Evolutionary conservation across 257 asterid species (phyloP), one percentile per base, ranked within the genome.

Genomic region (Nyctanthes arbortristis): DNA sequence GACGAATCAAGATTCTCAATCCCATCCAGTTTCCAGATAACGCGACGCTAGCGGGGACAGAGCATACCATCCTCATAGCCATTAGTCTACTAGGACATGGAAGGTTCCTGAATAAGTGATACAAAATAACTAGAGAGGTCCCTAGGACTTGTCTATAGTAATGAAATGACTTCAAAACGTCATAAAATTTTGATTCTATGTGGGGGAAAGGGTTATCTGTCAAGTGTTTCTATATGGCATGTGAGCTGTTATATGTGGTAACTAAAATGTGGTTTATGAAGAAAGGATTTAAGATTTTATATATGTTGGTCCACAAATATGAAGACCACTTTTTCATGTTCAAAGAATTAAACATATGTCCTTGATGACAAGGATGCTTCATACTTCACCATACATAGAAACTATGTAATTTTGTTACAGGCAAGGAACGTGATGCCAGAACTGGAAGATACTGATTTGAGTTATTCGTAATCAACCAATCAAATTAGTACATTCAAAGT

Each of bases 151-250:
- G 58, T 49, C 58, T 49, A 49, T 49, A 18, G 22, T 49, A 49
- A 29, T 20, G 30, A 49, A 49, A 49, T 49, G 58, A 49, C 30
- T 49, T 49, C 58, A 22, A 49, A 49, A 28, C 7, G 58, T 49
- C 58, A 49, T 20, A 49, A 49, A 49, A 18, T 49, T 49, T 49
- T 49, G 58, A 49, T 49, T 29, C 14, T 49, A 49, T 49, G 58
- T 49, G 58, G 27, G 25, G 29, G 28, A 49, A 52, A 49, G 14
- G 57, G 57, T 47, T 47, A 18, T 47, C 57, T 7, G 12, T 47
- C 57, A 18, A 47, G 20, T 47, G 13, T 47, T 47, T 49, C 22
- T 22, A 52, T 52, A 52, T 52, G 59, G 8, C 31, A 52, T 1
- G 58, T 22, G 58, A 22, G 58, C 58, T 49, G 58, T 49, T 49